phyloP scores from a whole-genome alignment of 306 rosid species.

The Mimosa pudica region DNA sequence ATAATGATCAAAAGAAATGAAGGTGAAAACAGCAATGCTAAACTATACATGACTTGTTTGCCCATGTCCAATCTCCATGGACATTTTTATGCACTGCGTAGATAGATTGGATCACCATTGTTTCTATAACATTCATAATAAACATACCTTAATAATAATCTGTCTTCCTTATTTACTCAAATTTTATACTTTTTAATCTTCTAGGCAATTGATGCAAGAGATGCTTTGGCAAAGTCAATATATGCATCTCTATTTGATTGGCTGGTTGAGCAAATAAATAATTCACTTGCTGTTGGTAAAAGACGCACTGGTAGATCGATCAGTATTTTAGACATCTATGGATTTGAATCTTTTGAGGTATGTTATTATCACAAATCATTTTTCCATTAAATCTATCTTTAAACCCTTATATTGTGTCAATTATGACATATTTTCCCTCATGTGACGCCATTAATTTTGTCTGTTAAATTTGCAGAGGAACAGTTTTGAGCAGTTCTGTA shows the following conservation, averaged over 20 bases:
- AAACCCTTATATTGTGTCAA: conserved; percentile 21
- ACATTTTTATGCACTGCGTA: conserved; percentile 3
- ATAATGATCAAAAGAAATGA: background rate
- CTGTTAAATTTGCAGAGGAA: conserved; percentile 28
- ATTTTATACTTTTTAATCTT: conserved; percentile 29
- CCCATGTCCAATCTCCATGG: background rate
- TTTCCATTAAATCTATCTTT: conserved; percentile 8
- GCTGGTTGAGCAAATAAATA: conserved; percentile 94
- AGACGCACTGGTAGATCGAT: conserved; percentile 94
- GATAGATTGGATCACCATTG: background rate
- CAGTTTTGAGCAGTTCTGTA: conserved; percentile 26
- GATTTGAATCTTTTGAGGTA: conserved; percentile 94
- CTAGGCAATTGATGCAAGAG: conserved; percentile 88
- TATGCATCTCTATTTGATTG: conserved; percentile 92
- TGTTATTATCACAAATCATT: conserved; percentile 26
- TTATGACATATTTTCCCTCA: conserved; percentile 32
- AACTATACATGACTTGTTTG: background rate
- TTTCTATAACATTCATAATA: conserved; percentile 22
- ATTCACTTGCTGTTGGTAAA: conserved; percentile 93
- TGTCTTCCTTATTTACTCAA: conserved; percentile 16
- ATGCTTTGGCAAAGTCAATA: conserved; percentile 98
- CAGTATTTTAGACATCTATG: conserved; percentile 95
- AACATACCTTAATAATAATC: conserved; percentile 6
- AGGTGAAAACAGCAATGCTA: conserved; percentile 22
- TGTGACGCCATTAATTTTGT: conserved; percentile 11